Evolutionary conservation across 2,329 filamentous ascomycete genomes (phyloP).

Genomic region (Plectosphaerella plurivora): DNA sequence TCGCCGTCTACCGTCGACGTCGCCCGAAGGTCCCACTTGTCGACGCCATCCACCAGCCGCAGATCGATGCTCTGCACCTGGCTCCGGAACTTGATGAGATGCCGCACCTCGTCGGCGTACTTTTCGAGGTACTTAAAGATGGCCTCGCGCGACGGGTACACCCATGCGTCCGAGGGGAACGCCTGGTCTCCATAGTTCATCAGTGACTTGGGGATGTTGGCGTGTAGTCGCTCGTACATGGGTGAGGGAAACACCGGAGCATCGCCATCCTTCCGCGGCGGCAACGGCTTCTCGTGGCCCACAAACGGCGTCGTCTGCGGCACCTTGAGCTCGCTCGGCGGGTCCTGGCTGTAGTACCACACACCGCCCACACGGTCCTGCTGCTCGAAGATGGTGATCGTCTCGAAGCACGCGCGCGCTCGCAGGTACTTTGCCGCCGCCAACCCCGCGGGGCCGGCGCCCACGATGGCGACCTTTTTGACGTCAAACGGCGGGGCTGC

Average conservation of each 20-base stretch:
- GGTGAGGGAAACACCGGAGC: conserved; percentile 71
- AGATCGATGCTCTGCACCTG: conserved; percentile 59
- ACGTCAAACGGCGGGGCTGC: conserved; percentile 37
- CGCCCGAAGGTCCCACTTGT: conserved; percentile 59
- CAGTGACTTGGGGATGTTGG: conserved; percentile 77
- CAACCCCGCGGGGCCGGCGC: conserved; percentile 76
- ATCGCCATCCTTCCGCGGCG: conserved; percentile 22
- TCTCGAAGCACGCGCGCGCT: conserved; percentile 62
- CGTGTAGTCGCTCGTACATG: conserved; percentile 77
- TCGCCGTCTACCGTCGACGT: conserved; percentile 37
- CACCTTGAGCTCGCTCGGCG: conserved; percentile 43
- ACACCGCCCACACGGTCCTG: conserved; percentile 72
- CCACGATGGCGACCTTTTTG: conserved; percentile 69
- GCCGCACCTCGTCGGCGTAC: conserved; percentile 65
- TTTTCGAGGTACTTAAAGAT: conserved; percentile 70
- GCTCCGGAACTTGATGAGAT: conserved; percentile 65
- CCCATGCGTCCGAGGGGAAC: conserved; percentile 59
- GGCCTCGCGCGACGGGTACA: conserved; percentile 69
- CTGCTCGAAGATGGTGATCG: conserved; percentile 79
- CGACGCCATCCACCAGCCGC: conserved; percentile 19
- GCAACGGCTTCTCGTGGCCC: conserved; percentile 59
- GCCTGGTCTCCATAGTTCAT: conserved; percentile 75
- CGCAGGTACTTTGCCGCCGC: conserved; percentile 75
- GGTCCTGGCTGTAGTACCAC: conserved; percentile 70
- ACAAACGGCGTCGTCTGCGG: conserved; percentile 66